Base-by-base conservation (phyloP, 148 eudicot species). In the Fallopia convolvulus region DNA sequence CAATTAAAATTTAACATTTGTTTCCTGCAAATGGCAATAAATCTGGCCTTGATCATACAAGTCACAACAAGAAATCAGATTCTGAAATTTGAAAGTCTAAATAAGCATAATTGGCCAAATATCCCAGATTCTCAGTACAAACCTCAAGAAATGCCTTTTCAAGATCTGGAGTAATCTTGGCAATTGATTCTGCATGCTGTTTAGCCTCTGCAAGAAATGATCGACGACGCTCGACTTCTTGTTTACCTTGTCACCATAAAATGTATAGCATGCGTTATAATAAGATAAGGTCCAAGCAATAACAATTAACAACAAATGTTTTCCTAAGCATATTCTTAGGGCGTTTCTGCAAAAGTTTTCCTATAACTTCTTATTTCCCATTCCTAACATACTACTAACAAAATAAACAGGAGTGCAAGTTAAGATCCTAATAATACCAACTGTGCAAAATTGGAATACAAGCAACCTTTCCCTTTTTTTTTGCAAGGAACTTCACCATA, bases 131-230 rank as follows among this genome's bases (percentile, higher is more conserved):
- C 30, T 26, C 30, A 26, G 42, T 44, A 63, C 78, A 49, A 76
- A 92, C 98, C 98, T 94, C 82, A 55, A 80, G 81, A 86, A 94
- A 94, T 78, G 89, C 89, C 80, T 82, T 80, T 78, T 84, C 75
- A 79, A 92, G 88, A 63, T 86, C 91, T 60, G 89, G 81, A 81
- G 96, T 88, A 36, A 94, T 77, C 81, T 23, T 75, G 15, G 88
- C 91, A 72, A 94, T 78, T 70, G 97, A 90, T 84, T 92, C 92
- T 74, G 99, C 99, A 80, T 80, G 75, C 75, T 74, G 76, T 81
- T 90, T 90, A 72, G 94, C 97, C 76, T 81, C 83, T 75, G 79
- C 50, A 80, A 92, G 79, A 80, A 82, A 82, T 74, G 81, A 80
- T 58, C 85, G 82, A 78, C 47, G 76, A 47, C 80, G 80, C 53